These are phyloP conservation scores for Salix brachista DNA, from an alignment of 345 rosid species.

Conservation along the genomic window DNA sequence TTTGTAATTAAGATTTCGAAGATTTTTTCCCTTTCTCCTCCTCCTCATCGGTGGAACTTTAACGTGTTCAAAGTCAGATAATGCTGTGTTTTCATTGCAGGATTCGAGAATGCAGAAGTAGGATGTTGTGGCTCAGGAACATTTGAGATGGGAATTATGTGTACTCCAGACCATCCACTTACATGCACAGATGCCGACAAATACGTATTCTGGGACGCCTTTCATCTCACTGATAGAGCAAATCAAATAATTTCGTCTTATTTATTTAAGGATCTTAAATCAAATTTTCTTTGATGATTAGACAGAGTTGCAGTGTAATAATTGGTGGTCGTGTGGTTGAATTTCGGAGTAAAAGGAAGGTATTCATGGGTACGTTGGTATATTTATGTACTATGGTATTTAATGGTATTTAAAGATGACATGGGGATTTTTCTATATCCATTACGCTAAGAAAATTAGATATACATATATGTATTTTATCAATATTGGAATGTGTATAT, in stretches of 20 bases:
- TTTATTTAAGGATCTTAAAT: neutral
- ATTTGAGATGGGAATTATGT: slow-evolving; percentile 18
- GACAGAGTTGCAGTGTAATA: too few species aligned
- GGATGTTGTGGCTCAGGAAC: slow-evolving; percentile 20
- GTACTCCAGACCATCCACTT: slow-evolving; percentile 6
- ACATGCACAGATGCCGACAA: slow-evolving; percentile 18
- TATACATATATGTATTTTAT: too few species aligned
- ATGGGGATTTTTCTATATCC: too few species aligned
- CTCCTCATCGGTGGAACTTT: neutral
- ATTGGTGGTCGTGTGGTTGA: too few species aligned
- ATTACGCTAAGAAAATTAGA: too few species aligned
- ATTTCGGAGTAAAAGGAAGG: too few species aligned
- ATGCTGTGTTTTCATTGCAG: neutral
- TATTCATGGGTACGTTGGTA: too few species aligned
- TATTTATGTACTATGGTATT: too few species aligned
- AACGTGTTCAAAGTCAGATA: neutral
- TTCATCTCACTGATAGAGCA: slow-evolving; percentile 14
- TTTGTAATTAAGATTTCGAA: too few species aligned
- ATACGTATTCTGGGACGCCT: slow-evolving; percentile 19
- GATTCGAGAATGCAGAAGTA: slow-evolving; percentile 5
- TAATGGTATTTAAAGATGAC: too few species aligned
- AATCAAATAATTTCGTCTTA: slow-evolving; percentile 10
- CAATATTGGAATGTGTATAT: too few species aligned
- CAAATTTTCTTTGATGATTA: slow-evolving; percentile 7
- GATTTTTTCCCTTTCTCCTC: too few species aligned